Evolutionary conservation across 1,139 yeast species (phyloP).

Genomic region (Blastobotrys ciferrii): DNA sequence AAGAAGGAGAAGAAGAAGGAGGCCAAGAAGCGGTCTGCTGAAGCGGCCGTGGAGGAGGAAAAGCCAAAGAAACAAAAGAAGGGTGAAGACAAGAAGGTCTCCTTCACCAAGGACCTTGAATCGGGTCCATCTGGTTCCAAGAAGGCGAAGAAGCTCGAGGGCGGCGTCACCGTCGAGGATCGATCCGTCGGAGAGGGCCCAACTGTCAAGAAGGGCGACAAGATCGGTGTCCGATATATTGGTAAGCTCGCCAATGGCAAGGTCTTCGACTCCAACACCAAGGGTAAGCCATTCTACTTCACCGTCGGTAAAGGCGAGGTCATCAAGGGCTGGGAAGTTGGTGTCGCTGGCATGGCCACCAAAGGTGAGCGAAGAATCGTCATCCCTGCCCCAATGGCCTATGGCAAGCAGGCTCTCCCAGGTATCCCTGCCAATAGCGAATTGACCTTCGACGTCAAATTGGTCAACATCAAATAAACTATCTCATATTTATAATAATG

Average conservation of each 20-base stretch:
- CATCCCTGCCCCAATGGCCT: conserved; percentile 94
- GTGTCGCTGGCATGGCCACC: conserved; percentile 97
- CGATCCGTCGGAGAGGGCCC: conserved; percentile 86
- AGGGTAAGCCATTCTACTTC: conserved; percentile 93
- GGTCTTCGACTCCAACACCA: conserved; percentile 94
- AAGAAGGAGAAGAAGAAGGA: conserved; percentile 47
- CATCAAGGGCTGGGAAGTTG: conserved; percentile 97
- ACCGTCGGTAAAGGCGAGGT: conserved; percentile 96
- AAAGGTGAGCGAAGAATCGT: conserved; percentile 99
- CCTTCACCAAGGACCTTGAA: conserved; percentile 85
- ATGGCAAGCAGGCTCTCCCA: conserved; percentile 90
- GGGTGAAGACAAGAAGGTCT: conserved; percentile 66
- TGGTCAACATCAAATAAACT: conserved; percentile 76
- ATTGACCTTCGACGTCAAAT: conserved; percentile 91
- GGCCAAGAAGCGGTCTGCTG: conserved; percentile 40
- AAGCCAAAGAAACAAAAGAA: conserved; percentile 39
- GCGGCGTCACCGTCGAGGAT: conserved; percentile 93
- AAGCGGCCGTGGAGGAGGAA: conserved; percentile 31
- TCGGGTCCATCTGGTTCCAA: conserved; percentile 69
- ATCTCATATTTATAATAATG: conserved; percentile 6
- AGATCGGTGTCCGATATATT: conserved; percentile 94
- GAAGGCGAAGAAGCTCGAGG: conserved; percentile 72
- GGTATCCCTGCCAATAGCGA: conserved; percentile 98
- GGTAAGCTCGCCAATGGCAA: conserved; percentile 97
- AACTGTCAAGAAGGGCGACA: conserved; percentile 82